Conservation (phyloP, 2,329 filamentous ascomycete genomes). For the Pyricularia sp. region DNA sequence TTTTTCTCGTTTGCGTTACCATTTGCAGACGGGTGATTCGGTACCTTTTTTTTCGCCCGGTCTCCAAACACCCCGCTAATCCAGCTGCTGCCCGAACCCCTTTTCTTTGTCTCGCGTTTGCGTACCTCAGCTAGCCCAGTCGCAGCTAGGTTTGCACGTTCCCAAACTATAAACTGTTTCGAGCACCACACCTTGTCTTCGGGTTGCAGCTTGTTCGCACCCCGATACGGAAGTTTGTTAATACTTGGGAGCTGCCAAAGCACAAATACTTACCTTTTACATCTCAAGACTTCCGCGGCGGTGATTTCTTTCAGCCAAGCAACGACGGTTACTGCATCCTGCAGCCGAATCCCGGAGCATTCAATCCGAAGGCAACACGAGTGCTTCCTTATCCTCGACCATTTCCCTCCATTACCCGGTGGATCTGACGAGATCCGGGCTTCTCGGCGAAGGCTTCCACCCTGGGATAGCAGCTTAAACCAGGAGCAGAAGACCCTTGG, state of each 20-base stretch:
- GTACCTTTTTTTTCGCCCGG: not conserved
- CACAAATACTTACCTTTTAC: not conserved
- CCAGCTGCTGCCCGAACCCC: not conserved
- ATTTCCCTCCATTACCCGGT: not conserved
- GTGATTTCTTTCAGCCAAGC: not conserved
- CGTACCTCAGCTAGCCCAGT: not conserved
- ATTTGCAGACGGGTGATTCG: not conserved
- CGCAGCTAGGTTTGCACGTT: not conserved
- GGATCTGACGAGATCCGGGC: not conserved
- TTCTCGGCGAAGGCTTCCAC: not conserved
- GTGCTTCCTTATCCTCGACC: not conserved
- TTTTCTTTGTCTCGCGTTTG: not conserved
- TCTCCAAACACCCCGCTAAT: not conserved
- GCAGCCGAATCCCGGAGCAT: not conserved
- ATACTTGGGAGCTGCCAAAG: not conserved
- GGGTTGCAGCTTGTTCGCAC: not conserved
- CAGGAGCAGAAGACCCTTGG: not conserved
- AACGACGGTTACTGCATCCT: not conserved
- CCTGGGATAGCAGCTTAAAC: not conserved
- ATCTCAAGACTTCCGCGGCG: not conserved
- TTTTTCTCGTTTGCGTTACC: not conserved
- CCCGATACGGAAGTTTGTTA: not conserved
- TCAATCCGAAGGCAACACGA: not conserved
- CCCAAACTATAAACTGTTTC: not conserved
- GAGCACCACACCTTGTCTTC: not conserved